Conservation (phyloP, 768 basidiomycete species). For the Mycena albidolilacea region DNA sequence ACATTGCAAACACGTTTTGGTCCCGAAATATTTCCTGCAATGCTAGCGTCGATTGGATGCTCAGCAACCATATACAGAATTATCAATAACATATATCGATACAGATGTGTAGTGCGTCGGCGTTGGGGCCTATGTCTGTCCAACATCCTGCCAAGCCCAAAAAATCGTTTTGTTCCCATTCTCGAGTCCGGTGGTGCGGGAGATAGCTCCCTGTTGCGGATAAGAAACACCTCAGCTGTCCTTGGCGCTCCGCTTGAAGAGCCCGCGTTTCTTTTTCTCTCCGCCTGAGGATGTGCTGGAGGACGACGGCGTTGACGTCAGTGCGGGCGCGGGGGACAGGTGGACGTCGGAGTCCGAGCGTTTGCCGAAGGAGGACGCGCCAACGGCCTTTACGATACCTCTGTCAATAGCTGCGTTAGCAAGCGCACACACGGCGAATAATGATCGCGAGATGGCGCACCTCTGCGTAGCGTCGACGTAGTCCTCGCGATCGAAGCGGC, state of each 20-base stretch:
- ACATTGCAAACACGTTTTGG: not conserved
- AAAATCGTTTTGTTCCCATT: not conserved
- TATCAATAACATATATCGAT: conserved; percentile 13
- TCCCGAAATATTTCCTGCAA: not conserved
- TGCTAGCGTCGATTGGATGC: conserved; percentile 3
- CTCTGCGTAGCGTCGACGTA: conserved; percentile 84
- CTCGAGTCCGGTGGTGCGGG: not conserved
- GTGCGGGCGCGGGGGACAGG: conserved; percentile 31
- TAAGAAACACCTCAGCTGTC: not conserved
- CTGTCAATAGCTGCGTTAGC: conserved; percentile 46
- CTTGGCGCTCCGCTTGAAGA: conserved; percentile 27
- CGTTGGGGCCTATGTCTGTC: not conserved
- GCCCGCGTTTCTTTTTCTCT: conserved; percentile 47
- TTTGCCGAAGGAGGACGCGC: conserved; percentile 60
- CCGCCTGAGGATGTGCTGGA: conserved; percentile 43
- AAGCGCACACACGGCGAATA: not conserved
- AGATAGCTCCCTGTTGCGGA: not conserved
- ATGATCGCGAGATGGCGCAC: conserved; percentile 51
- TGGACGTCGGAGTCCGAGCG: conserved; percentile 20
- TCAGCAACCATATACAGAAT: conserved; percentile 13
- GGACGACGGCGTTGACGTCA: conserved; percentile 39
- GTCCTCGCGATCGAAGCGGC: conserved; percentile 70
- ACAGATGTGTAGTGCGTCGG: not conserved
- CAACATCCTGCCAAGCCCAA: not conserved
- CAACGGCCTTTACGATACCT: conserved; percentile 67